Conservation (phyloP, 1,139 yeast species). For the Sugiyamaella pinicola region DNA sequence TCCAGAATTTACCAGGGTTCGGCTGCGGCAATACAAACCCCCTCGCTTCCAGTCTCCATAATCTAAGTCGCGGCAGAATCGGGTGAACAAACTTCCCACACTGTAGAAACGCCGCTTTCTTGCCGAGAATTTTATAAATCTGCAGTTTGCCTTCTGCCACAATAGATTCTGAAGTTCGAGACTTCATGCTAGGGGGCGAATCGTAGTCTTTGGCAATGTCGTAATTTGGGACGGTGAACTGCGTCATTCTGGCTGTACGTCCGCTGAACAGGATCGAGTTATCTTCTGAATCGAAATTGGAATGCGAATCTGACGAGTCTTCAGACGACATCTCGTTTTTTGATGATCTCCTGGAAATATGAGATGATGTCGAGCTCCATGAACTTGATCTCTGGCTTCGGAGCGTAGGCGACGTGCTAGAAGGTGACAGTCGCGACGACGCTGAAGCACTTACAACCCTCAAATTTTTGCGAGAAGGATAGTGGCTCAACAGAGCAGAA, state of each 20-base stretch:
- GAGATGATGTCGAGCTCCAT: slow-evolving; percentile 16
- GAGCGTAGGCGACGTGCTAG: slow-evolving; percentile 7
- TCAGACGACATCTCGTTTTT: slow-evolving; percentile 6
- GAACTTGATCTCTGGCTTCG: slow-evolving; percentile 21
- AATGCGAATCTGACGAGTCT: background rate
- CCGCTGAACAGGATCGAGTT: slow-evolving; percentile 31
- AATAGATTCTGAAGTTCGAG: slow-evolving; percentile 28
- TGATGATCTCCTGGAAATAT: slow-evolving; percentile 3
- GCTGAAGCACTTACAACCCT: background rate
- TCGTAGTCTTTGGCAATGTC: slow-evolving; percentile 12
- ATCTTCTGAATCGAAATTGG: slow-evolving; percentile 24
- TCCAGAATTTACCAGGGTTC: slow-evolving; percentile 76
- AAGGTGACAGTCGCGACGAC: background rate
- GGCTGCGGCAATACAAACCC: slow-evolving; percentile 66
- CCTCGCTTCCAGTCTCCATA: slow-evolving; percentile 54
- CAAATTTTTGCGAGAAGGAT: background rate
- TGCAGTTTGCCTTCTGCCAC: slow-evolving; percentile 56
- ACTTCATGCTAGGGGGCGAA: slow-evolving; percentile 11
- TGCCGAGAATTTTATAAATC: slow-evolving; percentile 64
- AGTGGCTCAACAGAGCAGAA: background rate
- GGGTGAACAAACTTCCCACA: slow-evolving; percentile 68
- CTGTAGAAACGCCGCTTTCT: slow-evolving; percentile 61
- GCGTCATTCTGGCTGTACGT: slow-evolving; percentile 29
- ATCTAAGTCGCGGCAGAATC: slow-evolving; percentile 59
- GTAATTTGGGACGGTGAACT: slow-evolving; percentile 27